Base-by-base conservation (phyloP, 768 basidiomycete species). In the Rhodotorula sphaerocarpa region DNA sequence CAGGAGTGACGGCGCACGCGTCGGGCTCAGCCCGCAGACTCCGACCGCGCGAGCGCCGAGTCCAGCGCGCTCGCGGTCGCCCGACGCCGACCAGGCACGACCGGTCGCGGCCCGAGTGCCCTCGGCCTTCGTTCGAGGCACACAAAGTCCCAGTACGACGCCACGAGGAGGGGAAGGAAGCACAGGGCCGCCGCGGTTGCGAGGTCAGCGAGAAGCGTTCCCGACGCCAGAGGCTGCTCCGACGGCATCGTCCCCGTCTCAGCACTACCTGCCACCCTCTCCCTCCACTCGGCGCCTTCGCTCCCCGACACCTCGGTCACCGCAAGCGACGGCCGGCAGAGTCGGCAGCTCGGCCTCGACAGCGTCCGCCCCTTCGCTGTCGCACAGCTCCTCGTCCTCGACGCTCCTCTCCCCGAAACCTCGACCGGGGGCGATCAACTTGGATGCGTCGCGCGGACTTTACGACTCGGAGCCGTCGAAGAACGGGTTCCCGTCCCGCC, bases 201-300 rank as follows among this genome's bases (percentile, higher is more conserved):
- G 63, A 7, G 63, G 63, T 6, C 63, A 65, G 50, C n/a, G 27
- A 15, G 58, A 59, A 34, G 58, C 63, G 36, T 65, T 65, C 36
- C 63, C 50, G 3, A 33, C 33, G 15, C 20, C 57, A 14, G 50
- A 57, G 11, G 46, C 50, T 4, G 52, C 61, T 27, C 31, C 44
- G 11, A 30, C 5, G 39, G 34, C 33, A 2, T 4, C 53, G 11
- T n/a, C 55, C 28, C 45, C 54, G 11, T 58, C 58, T 34, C 52
- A 56, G 47, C 33, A 23, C 20, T 54, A 59, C 42, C 63, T 59
- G 15, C 63, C 63, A 3, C 27, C 63, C 2, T 56, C 58, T 27
- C 54, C 59, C 33, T 65, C 58, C 7, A 54, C 59, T 1, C 57
- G 63, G 1, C 53, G 46, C 4, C 25, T 64, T 3, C 63, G 51